A percentile compares a stretch with the other conserved stretches of the same genome.
phyloP scores from a whole-genome alignment of 1,284 basidiomycete genomes.

The Sanghuangporus weigelae region DNA sequence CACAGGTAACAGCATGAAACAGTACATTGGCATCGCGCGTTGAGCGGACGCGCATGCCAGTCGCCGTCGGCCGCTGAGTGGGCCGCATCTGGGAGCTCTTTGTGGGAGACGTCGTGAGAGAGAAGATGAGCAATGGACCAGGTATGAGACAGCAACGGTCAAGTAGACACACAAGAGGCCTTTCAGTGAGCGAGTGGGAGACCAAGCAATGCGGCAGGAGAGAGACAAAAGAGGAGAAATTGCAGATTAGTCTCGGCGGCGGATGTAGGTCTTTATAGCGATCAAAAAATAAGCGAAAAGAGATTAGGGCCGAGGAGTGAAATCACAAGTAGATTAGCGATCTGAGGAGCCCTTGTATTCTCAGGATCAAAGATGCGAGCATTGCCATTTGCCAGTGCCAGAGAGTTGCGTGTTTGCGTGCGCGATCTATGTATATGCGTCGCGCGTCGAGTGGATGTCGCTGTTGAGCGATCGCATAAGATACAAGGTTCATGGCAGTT shows the following conservation, averaged over 20 bases:
- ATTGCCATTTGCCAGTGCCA: not conserved
- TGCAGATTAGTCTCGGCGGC: constrained; percentile 3
- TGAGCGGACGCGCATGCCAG: constrained; percentile 27
- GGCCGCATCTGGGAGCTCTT: constrained; percentile 11
- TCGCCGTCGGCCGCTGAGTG: constrained; percentile 29
- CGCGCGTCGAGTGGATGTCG: not conserved
- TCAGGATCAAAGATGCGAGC: not conserved
- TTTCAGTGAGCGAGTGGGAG: not conserved
- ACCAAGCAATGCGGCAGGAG: not conserved
- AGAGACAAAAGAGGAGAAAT: constrained; percentile 8
- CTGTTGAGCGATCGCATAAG: not conserved
- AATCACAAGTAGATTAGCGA: not conserved
- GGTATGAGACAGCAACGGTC: not conserved
- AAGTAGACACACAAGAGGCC: not conserved
- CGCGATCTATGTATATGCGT: no score
- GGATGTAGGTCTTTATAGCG: constrained; percentile 15
- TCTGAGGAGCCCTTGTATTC: constrained; percentile 9
- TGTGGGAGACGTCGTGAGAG: constrained; percentile 14
- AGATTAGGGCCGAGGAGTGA: constrained; percentile 13
- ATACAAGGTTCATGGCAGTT: constrained; percentile 4
- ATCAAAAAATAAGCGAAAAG: constrained; percentile 2
- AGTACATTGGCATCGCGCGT: constrained; percentile 32
- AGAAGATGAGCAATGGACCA: not conserved
- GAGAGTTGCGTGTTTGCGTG: not conserved
- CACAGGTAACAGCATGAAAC: constrained; percentile 31